Percentiles rank a stretch among this genome's conserved stretches.
These are phyloP conservation scores for Xylariaceae sp. DNA, from an alignment of 2,329 filamentous ascomycete species.

Conservation along the genomic window DNA sequence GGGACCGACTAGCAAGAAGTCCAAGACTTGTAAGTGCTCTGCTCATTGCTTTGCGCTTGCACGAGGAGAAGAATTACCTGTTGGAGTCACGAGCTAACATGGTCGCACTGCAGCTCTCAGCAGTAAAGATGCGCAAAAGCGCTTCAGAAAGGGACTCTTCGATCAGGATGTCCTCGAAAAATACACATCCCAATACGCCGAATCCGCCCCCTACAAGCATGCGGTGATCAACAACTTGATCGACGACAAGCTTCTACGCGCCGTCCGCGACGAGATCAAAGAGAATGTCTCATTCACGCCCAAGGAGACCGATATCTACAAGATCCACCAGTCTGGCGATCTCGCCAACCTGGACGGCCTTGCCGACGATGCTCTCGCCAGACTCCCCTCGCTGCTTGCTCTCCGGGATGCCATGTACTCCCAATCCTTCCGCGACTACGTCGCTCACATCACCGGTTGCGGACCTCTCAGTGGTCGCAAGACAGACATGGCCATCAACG, in stretches of 20 bases:
- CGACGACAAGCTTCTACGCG: constrained; percentile 73
- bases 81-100: constrained; percentile 11
- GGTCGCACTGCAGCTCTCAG: constrained; percentile 39
- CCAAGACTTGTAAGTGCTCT: constrained; percentile 37
- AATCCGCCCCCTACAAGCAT: constrained; percentile 77
- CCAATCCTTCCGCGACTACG: constrained; percentile 78
- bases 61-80: not conserved
- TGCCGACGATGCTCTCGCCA: constrained; percentile 76
- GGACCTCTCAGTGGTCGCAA: constrained; percentile 86
- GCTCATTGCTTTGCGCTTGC: not conserved
- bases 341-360: constrained; percentile 94
- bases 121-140: constrained; percentile 46
- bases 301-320: constrained; percentile 99
- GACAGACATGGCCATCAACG: constrained; percentile 98
- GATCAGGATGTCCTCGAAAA: constrained; percentile 50
- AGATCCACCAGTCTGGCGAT: constrained; percentile 97
- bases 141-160: constrained; percentile 64
- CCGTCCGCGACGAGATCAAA: constrained; percentile 83
- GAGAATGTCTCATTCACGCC: constrained; percentile 91
- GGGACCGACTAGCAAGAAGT: constrained; percentile 48
- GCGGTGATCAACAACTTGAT: constrained; percentile 81
- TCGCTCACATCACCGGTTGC: constrained; percentile 78
- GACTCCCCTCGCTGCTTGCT: constrained; percentile 80
- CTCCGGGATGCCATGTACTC: constrained; percentile 96
- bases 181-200: constrained; percentile 58